Base-by-base conservation (phyloP, 345 rosid species). In the Eucalyptus cloeziana region DNA sequence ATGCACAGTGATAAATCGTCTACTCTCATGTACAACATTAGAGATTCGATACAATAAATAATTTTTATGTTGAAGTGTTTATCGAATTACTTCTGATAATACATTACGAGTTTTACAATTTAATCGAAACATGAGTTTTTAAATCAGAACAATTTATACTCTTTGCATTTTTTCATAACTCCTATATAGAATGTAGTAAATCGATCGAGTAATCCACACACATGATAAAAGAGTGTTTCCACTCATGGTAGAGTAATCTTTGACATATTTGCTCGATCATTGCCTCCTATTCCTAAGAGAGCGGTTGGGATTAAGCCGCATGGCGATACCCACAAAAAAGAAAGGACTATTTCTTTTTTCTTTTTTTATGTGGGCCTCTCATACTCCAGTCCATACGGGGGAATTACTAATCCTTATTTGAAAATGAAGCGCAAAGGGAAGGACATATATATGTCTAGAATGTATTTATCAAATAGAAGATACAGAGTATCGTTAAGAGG, bases 1-100 rank as follows among this genome's bases (percentile, higher is more conserved):
- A 19, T 52, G 24, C 1, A 17, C 7, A 0, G 56, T 52, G 56
- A 52, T 52, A 52, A 19, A 52, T 52, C 1, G 0, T 52, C 10
- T 52, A 52, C 56, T 52, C 24, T 52, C 56, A 4, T 7, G 3
- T 19, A 52, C 56, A 52, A 52, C 56, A 52, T 52, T 52, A 52
- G 56, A 52, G 24, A 52, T 52, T 52, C 2, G 9, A 52, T 52
- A 9, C 10, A 52, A 19, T 52, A 19, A 52, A 52, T 52, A 0
- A 52, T 52, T 52, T 52, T 19, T 52, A 52, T 52, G 56, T 8
- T 52, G 10, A 4, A 52, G 56, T 52, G 24, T 52, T 52, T 7
- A 52, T 52, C 9, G 22, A 52, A 52, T 52, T 52, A 52, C 24
- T 52, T 52, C 10, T 1, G 3, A 51, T 17, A 51, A 51, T 51